Percentiles rank a stretch among this genome's conserved stretches.
Evolutionary conservation across 2,329 filamentous ascomycete species (phyloP).

Genomic region (Nannizziopsis barbatae): DNA sequence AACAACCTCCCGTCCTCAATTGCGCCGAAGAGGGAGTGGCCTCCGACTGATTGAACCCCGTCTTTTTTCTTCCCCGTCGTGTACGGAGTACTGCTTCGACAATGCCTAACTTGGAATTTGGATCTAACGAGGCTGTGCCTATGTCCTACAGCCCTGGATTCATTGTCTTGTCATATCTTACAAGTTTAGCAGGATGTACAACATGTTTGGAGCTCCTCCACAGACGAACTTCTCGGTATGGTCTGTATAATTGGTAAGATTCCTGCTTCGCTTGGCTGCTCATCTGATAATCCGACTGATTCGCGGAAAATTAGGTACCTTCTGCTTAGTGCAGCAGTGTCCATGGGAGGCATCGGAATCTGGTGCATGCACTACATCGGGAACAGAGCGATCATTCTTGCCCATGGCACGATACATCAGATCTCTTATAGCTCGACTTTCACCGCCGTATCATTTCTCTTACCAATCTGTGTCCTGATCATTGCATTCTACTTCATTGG

Average conservation of each 20-base stretch:
- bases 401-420: constrained; percentile 52
- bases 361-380: constrained; percentile 80
- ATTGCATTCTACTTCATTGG: constrained; percentile 61
- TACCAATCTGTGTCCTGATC: constrained; percentile 64
- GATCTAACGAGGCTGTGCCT: constrained; percentile 1
- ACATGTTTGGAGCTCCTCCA: constrained; percentile 76
- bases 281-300: constrained; percentile 2
- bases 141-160: constrained; percentile 46
- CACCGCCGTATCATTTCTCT: constrained; percentile 66
- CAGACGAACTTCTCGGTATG: constrained; percentile 57
- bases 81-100: not conserved
- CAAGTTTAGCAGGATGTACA: constrained; percentile 63
- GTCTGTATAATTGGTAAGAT: constrained; percentile 56
- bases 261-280: not conserved
- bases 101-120: not conserved
- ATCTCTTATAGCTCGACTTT: constrained; percentile 62
- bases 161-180: constrained; percentile 55
- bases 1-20: not conserved
- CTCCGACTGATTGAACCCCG: not conserved
- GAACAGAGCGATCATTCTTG: constrained; percentile 65
- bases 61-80: not conserved
- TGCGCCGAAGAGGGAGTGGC: not conserved
- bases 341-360: constrained; percentile 63
- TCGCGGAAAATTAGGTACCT: constrained; percentile 35
- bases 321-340: constrained; percentile 52